These are phyloP conservation scores for Ganoderma resinaceum DNA, from an alignment of 1,284 basidiomycete genomes.

Conservation along the genomic window DNA sequence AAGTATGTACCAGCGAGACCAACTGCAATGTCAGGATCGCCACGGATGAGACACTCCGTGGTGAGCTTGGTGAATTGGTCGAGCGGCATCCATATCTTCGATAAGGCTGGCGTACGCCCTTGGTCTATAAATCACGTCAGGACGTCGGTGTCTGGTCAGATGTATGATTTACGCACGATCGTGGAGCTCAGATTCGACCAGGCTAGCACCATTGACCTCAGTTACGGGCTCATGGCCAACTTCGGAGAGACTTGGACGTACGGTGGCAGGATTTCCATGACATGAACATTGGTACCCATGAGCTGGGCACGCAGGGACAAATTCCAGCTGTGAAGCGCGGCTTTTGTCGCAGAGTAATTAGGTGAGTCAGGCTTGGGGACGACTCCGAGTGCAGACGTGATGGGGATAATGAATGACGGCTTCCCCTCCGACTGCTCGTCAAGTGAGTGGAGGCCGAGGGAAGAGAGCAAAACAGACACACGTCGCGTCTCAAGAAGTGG, in stretches of 20 bases:
- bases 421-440: slow-evolving; percentile 46
- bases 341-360: slow-evolving; percentile 68
- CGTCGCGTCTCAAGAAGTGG: slow-evolving; percentile 60
- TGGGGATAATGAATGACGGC: slow-evolving; percentile 57
- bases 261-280: slow-evolving; percentile 70
- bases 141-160: background rate
- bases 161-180: slow-evolving; percentile 50
- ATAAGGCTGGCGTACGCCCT: slow-evolving; percentile 54
- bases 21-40: slow-evolving; percentile 48
- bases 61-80: slow-evolving; percentile 54
- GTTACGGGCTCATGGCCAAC: background rate
- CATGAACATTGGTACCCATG: slow-evolving; percentile 56
- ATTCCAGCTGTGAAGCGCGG: slow-evolving; percentile 64
- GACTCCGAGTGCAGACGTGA: slow-evolving; percentile 61
- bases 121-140: slow-evolving; percentile 46
- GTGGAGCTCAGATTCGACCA: slow-evolving; percentile 72
- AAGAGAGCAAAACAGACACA: slow-evolving; percentile 37
- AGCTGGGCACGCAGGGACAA: slow-evolving; percentile 58
- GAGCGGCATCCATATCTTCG: slow-evolving; percentile 67
- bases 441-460: background rate
- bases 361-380: slow-evolving; percentile 50
- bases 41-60: slow-evolving; percentile 56
- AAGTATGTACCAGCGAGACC: slow-evolving; percentile 39
- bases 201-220: slow-evolving; percentile 39
- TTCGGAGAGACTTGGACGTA: slow-evolving; percentile 40